A percentile compares a stretch with the other conserved stretches of the same genome.
Conservation (phyloP, 352 stramenopile species). For the Pythium apleroticum region DNA sequence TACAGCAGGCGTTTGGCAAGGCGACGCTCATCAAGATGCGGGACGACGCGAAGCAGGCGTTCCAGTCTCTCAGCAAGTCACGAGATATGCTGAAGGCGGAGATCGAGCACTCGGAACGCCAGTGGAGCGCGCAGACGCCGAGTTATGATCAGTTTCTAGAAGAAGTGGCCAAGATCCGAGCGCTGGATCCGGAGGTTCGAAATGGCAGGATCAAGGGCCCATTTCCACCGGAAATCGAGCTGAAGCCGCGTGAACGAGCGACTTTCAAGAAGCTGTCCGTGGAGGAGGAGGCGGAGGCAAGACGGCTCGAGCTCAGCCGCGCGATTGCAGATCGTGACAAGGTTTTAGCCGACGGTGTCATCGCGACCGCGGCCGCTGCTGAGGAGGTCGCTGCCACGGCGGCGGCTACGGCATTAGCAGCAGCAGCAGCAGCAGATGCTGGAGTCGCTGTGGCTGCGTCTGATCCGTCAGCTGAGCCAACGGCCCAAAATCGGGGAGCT, state of each 20-base stretch:
- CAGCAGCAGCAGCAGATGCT: neutral
- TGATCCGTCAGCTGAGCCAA: neutral
- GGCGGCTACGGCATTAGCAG: neutral
- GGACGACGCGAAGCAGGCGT: slow-evolving; percentile 61
- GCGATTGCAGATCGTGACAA: slow-evolving; percentile 65
- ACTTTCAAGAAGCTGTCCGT: slow-evolving; percentile 84
- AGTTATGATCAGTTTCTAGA: slow-evolving; percentile 64
- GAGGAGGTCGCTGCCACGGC: neutral
- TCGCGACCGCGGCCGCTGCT: neutral
- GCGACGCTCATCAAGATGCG: slow-evolving; percentile 59
- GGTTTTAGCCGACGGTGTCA: slow-evolving; percentile 37
- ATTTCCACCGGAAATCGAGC: slow-evolving; percentile 47
- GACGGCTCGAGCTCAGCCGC: slow-evolving; percentile 52
- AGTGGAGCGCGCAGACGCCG: slow-evolving; percentile 44
- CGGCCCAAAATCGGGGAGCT: neutral
- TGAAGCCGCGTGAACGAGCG: slow-evolving; percentile 52
- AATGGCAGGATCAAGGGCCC: slow-evolving; percentile 45
- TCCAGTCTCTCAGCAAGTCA: slow-evolving; percentile 48
- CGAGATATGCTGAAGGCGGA: slow-evolving; percentile 51
- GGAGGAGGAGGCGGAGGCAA: slow-evolving; percentile 68
- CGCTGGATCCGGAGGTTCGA: slow-evolving; percentile 38
- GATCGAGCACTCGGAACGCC: slow-evolving; percentile 43
- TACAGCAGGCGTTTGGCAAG: slow-evolving; percentile 64
- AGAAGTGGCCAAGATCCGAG: slow-evolving; percentile 53
- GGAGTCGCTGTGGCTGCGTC: neutral